Evolutionary conservation across 495 filamentous ascomycete species (phyloP).

Genomic region (Aspergillus incahuasiensis): DNA sequence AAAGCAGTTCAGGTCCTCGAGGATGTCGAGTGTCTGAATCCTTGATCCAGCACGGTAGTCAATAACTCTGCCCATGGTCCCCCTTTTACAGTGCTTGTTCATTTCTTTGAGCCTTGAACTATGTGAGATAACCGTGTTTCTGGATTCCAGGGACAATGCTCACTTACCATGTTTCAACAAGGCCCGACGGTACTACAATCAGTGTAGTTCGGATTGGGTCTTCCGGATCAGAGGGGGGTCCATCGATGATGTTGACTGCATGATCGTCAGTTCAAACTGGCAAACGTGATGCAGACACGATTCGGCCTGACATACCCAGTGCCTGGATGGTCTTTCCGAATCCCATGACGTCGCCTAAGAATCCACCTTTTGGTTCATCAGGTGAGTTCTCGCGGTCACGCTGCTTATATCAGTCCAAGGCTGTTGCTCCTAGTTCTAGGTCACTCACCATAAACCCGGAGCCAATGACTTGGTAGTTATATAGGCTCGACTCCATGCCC

Average conservation of each 20-base stretch:
- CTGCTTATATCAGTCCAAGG: slow-evolving; percentile 12
- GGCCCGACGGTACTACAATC: slow-evolving; percentile 42
- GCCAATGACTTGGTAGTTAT: slow-evolving; percentile 49
- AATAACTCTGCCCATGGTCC: slow-evolving; percentile 15
- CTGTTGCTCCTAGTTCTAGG: background rate
- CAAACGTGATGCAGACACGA: too few species aligned
- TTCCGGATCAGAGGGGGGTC: slow-evolving; percentile 25
- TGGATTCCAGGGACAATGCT: too few species aligned
- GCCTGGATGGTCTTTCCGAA: slow-evolving; percentile 57
- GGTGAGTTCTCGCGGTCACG: slow-evolving; percentile 44
- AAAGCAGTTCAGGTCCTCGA: slow-evolving; percentile 12
- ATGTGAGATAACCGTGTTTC: background rate
- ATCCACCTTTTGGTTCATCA: slow-evolving; percentile 43
- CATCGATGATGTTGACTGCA: slow-evolving; percentile 45
- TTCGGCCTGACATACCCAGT: slow-evolving; percentile 23
- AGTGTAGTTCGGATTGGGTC: slow-evolving; percentile 39
- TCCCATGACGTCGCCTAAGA: slow-evolving; percentile 60
- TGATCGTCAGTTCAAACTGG: background rate
- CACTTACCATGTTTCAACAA: slow-evolving; percentile 43
- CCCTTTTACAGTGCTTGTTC: slow-evolving; percentile 27
- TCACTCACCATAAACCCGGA: slow-evolving; percentile 50
- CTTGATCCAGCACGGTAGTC: slow-evolving; percentile 12
- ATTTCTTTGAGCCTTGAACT: slow-evolving; percentile 34
- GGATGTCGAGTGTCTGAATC: slow-evolving; percentile 7
- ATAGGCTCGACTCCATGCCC: slow-evolving; percentile 44